phyloP scores from a whole-genome alignment of 2,329 filamentous ascomycete genomes.

The Fusarium graminum region DNA sequence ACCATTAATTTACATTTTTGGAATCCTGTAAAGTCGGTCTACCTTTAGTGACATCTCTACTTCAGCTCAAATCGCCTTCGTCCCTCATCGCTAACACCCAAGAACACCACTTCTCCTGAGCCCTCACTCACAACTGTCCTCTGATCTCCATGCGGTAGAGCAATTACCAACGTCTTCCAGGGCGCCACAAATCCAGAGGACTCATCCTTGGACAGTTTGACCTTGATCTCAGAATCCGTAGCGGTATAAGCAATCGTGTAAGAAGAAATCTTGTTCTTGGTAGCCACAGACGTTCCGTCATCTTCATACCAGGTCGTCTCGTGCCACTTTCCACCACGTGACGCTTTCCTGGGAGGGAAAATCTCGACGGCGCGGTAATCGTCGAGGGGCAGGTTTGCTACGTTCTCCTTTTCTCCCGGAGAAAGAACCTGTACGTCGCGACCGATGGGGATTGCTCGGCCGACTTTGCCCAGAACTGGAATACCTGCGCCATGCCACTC shows the following conservation, averaged over 20 bases:
- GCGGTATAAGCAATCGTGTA: slow-evolving; percentile 51
- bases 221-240: slow-evolving; percentile 37
- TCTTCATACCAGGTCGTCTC: slow-evolving; percentile 56
- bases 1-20: no score
- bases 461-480: slow-evolving; percentile 56
- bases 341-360: slow-evolving; percentile 53
- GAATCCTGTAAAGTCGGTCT: no score
- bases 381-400: slow-evolving; percentile 56
- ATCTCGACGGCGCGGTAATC: slow-evolving; percentile 60
- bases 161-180: slow-evolving; percentile 52
- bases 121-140: slow-evolving; percentile 8
- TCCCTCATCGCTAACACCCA: slow-evolving; percentile 14
- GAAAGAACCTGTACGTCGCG: slow-evolving; percentile 54
- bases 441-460: slow-evolving; percentile 57
- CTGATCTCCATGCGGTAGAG: slow-evolving; percentile 52
- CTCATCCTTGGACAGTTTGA: slow-evolving; percentile 51
- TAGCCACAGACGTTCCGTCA: slow-evolving; percentile 53
- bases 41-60: neutral
- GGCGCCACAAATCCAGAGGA: slow-evolving; percentile 51
- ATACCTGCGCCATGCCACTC: slow-evolving; percentile 60
- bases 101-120: neutral
- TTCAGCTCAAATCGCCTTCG: slow-evolving; percentile 4
- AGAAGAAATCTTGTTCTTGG: slow-evolving; percentile 52
- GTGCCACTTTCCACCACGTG: slow-evolving; percentile 44
- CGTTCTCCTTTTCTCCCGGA: slow-evolving; percentile 55